Base-by-base conservation (phyloP, 106 monocot genomes). In the Ottelia alismoides region DNA sequence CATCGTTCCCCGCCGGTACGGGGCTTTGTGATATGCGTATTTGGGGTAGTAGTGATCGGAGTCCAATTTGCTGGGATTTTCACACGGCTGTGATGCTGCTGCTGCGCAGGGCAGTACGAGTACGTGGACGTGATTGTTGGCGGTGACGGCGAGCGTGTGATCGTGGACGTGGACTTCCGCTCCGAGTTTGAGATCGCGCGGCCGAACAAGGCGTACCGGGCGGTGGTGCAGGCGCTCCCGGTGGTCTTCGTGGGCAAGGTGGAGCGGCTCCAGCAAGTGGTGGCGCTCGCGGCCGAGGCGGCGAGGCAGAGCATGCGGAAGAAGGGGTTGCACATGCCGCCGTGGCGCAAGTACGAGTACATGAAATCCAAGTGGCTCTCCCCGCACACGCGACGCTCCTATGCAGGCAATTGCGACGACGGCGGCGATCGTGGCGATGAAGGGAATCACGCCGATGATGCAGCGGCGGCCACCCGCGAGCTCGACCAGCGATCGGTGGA, bases 361-460 rank as follows among this genome's bases (percentile, higher is more conserved):
- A 61, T 87, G 76, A 45, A 72, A 28, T 70, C 76, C 31, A 92
- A 92, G 66, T 92, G 86, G 92, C 68, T 92, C 19, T 82, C 79
- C 2, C 58, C 76, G 2, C 87, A 92, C 56, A 69, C n/a, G n/a
- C n/a, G n/a, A n/a, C n/a, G n/a, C n/a, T n/a, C n/a, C n/a, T n/a
- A n/a, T n/a, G n/a, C n/a, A n/a, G n/a, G n/a, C n/a, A n/a, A n/a
- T n/a, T n/a, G n/a, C n/a, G n/a, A n/a, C n/a, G n/a, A n/a, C n/a
- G n/a, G n/a, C n/a, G n/a, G n/a, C n/a, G n/a, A n/a, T n/a, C n/a
- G n/a, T n/a, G n/a, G n/a, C n/a, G n/a, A n/a, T n/a, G n/a, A n/a
- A n/a, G n/a, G n/a, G n/a, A n/a, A n/a, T n/a, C n/a, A n/a, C n/a
- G n/a, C n/a, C n/a, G n/a, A n/a, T n/a, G n/a, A n/a, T n/a, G n/a